A percentile compares a stretch with the other conserved stretches of the same genome.
Conservation (phyloP, 2,329 filamentous ascomycete species). For the Blastomyces parvus region DNA sequence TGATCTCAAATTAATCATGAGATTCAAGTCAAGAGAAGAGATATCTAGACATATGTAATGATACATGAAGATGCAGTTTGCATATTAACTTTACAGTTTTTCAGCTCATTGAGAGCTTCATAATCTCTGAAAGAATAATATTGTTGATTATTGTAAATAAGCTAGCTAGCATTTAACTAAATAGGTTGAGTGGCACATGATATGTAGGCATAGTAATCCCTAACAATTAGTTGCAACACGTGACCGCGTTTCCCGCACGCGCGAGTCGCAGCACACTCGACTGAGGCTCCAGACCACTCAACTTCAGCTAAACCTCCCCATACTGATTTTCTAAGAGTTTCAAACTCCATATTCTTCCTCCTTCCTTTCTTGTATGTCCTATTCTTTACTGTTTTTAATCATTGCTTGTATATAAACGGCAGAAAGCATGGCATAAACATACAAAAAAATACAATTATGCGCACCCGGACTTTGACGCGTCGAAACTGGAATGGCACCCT, state of each 20-base stretch:
- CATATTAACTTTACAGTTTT: no score
- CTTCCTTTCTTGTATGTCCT: background rate
- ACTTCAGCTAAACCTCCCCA: background rate
- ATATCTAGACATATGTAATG: no score
- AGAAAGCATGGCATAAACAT: background rate
- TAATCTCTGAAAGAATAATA: no score
- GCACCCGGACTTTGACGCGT: constrained; percentile 20
- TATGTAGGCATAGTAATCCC: no score
- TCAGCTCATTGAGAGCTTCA: no score
- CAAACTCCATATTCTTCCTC: background rate
- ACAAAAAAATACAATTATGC: background rate
- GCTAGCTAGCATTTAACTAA: no score
- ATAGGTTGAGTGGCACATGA: no score
- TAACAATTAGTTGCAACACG: background rate
- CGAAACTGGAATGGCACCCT: constrained; percentile 28
- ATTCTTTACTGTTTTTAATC: background rate
- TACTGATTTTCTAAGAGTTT: background rate
- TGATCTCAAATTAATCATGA: no score
- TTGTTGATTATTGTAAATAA: no score
- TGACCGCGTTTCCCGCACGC: constrained; percentile 1
- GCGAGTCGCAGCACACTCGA: background rate
- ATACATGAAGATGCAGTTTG: no score
- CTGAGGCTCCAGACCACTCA: background rate
- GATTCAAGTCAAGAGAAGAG: no score
- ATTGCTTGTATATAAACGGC: background rate